Evolutionary conservation across 345 rosid genomes (phyloP).

Genomic region (Punica granatum): DNA sequence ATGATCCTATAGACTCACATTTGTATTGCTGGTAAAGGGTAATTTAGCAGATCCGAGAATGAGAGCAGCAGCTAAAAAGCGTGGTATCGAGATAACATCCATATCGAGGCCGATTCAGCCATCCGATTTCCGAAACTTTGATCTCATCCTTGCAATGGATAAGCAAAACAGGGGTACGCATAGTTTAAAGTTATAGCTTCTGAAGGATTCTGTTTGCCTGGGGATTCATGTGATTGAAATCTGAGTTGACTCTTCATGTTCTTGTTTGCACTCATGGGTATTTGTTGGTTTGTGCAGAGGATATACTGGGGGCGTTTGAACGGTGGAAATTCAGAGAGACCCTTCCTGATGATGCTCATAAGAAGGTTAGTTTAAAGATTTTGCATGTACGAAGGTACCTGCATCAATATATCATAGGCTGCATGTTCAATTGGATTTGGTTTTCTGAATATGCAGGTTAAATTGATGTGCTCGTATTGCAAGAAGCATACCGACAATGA

Average conservation of each 20-base stretch:
- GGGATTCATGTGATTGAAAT: not conserved
- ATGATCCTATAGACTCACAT: not conserved
- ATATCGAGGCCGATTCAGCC: slow-evolving; percentile 80
- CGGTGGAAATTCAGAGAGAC: slow-evolving; percentile 62
- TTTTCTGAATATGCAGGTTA: slow-evolving; percentile 65
- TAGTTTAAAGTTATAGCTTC: not conserved
- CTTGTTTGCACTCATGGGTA: too few relatives aligned
- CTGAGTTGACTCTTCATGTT: not conserved
- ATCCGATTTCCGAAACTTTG: slow-evolving; percentile 78
- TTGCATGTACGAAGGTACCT: not conserved
- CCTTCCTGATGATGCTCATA: slow-evolving; percentile 61
- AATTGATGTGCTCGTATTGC: slow-evolving; percentile 83
- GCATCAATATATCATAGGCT: not conserved
- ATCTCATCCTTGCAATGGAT: slow-evolving; percentile 94
- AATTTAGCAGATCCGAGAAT: slow-evolving; percentile 86
- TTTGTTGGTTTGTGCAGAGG: slow-evolving; percentile 35
- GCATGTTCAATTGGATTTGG: not conserved
- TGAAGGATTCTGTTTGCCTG: not conserved
- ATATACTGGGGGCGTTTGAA: slow-evolving; percentile 63
- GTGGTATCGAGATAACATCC: slow-evolving; percentile 85
- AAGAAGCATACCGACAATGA: slow-evolving; percentile 74
- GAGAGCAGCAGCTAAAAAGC: slow-evolving; percentile 75
- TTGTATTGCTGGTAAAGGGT: slow-evolving; percentile 29
- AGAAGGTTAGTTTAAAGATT: slow-evolving; percentile 40
- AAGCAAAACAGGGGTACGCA: slow-evolving; percentile 54